Percentiles rank a stretch among this genome's conserved stretches.
These are phyloP conservation scores for Hypocrella siamensis DNA, from an alignment of 2,329 filamentous ascomycete genomes.

Conservation along the genomic window DNA sequence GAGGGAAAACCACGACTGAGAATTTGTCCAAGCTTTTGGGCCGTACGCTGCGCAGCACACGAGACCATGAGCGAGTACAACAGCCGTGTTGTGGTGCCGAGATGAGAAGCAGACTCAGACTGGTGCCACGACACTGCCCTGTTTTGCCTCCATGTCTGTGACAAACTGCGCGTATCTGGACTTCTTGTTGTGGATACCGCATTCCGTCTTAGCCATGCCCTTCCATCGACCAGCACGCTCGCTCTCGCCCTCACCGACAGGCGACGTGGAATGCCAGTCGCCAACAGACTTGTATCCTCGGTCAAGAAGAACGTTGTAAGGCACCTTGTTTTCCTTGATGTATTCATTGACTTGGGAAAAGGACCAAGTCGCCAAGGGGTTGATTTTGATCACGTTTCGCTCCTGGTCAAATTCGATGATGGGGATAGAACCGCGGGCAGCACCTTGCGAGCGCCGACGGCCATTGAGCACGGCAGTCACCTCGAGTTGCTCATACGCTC, in stretches of 20 bases:
- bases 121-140: conserved; percentile 19
- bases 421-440: conserved; percentile 76
- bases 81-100: too few species aligned
- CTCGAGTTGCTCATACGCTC: conserved; percentile 74
- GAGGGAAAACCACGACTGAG: too few species aligned
- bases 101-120: too few species aligned
- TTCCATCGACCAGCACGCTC: conserved; percentile 96
- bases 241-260: conserved; percentile 81
- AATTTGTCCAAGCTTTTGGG: too few species aligned
- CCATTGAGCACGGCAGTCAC: conserved; percentile 88
- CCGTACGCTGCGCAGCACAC: too few species aligned
- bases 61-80: too few species aligned
- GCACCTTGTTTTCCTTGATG: conserved; percentile 71
- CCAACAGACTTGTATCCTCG: conserved; percentile 95
- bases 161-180: conserved; percentile 83
- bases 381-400: conserved; percentile 87
- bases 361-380: conserved; percentile 86
- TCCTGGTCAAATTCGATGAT: conserved; percentile 86
- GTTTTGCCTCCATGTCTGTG: conserved; percentile 54
- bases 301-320: conserved; percentile 85
- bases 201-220: conserved; percentile 90
- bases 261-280: conserved; percentile 94
- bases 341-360: conserved; percentile 85
- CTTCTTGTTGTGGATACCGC: conserved; percentile 96
- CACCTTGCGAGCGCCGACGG: conserved; percentile 80